Conservation (phyloP, 2,329 filamentous ascomycete genomes). For the Ascosphaera apis region DNA sequence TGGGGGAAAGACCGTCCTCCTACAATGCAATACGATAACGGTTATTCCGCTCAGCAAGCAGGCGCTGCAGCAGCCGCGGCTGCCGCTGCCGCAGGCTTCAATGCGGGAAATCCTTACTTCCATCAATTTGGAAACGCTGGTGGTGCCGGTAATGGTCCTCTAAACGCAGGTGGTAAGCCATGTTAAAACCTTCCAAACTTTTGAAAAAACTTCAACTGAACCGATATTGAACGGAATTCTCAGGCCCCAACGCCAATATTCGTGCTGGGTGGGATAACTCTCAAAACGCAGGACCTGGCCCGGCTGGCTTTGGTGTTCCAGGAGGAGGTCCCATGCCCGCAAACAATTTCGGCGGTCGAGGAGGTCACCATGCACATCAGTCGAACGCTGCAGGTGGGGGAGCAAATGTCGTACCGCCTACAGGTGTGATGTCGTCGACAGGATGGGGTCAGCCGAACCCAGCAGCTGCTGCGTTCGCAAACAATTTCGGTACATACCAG, state of each 20-base stretch:
- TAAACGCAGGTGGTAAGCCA: slow-evolving; percentile 1
- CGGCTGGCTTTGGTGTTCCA: too few species aligned
- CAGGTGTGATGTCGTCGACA: neutral
- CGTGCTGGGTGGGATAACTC: too few species aligned
- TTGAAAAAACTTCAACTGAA: neutral
- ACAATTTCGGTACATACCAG: slow-evolving; percentile 1
- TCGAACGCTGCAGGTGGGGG: neutral
- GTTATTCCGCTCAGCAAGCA: slow-evolving; percentile 58
- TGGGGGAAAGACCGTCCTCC: slow-evolving; percentile 99
- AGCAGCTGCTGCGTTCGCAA: neutral
- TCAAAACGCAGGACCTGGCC: too few species aligned
- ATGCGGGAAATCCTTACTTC: slow-evolving; percentile 38
- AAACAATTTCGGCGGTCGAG: neutral
- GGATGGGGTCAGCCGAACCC: too few species aligned
- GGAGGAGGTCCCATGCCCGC: too few species aligned
- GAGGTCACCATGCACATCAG: slow-evolving; percentile 1
- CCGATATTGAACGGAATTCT: slow-evolving; percentile 5
- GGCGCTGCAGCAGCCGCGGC: slow-evolving; percentile 45
- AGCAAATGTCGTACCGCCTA: too few species aligned
- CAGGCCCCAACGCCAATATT: too few species aligned
- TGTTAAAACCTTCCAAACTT: neutral
- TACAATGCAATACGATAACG: slow-evolving; percentile 49
- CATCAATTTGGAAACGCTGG: slow-evolving; percentile 69
- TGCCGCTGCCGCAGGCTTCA: slow-evolving; percentile 33
- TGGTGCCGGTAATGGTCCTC: slow-evolving; percentile 35